Percentiles rank a stretch among this genome's conserved stretches.
These are phyloP conservation scores for Taxillus chinensis DNA, from an alignment of 164 flowering plant genomes.

Conservation along the genomic window DNA sequence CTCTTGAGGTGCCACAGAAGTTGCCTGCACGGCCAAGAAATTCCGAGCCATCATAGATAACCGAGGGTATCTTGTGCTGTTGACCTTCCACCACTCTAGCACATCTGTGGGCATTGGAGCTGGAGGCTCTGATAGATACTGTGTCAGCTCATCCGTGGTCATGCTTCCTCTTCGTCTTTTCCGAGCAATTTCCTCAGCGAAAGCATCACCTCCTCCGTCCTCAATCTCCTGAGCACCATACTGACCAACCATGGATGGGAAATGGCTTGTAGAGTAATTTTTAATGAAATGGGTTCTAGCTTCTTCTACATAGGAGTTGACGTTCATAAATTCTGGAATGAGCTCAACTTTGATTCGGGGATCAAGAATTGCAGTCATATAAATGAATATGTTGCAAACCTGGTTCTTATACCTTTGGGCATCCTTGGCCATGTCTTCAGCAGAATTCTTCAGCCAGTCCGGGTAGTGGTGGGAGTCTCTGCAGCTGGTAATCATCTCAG, in stretches of 20 bases:
- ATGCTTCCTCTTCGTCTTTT: conserved; percentile 74
- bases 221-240: conserved; percentile 46
- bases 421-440: conserved; percentile 74
- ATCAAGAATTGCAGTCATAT: conserved; percentile 92
- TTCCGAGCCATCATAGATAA: conserved; percentile 90
- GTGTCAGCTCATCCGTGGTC: conserved; percentile 79
- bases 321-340: conserved; percentile 66
- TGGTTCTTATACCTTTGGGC: conserved; percentile 52
- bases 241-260: conserved; percentile 40
- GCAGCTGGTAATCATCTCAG: conserved; percentile 58
- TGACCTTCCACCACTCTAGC: conserved; percentile 92
- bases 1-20: conserved; percentile 65
- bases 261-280: conserved; percentile 56
- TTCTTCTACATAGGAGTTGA: conserved; percentile 56
- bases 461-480: conserved; percentile 61
- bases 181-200: conserved; percentile 94
- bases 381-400: conserved; percentile 62
- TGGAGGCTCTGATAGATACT: conserved; percentile 78
- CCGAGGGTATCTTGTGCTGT: conserved; percentile 69
- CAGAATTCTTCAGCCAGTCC: conserved; percentile 73
- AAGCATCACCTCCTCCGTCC: conserved; percentile 63
- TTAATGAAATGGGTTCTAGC: conserved; percentile 71
- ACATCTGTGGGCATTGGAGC: conserved; percentile 77
- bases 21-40: conserved; percentile 74
- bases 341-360: conserved; percentile 86